Base-by-base conservation (phyloP, 345 rosid genomes). In the Conringia planisiliqua region DNA sequence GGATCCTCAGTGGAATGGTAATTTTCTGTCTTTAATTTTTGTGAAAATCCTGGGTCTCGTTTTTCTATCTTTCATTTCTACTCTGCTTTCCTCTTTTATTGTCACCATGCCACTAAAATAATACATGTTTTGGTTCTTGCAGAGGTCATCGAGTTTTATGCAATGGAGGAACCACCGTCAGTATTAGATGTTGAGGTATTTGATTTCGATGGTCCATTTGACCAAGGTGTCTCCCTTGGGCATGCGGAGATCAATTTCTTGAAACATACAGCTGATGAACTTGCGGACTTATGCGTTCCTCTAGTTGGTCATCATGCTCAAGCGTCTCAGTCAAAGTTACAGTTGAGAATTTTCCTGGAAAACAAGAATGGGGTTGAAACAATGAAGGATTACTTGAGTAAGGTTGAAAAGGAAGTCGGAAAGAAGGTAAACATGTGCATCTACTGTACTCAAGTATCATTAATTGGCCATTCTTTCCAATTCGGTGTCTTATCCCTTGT, bases 101-200 rank as follows among this genome's bases (percentile, higher is more conserved):
- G 36, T 51, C 39, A 73, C 61, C 38, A 4, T 30, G 11, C 47
- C 36, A 73, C 42, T 55, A 43, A 36, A 32, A 30, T 8, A 30
- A 43, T 57, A 10, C 33, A 40, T 66, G 20, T 13, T 67, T 79
- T 46, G 74, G 52, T 68, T 60, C 74, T 70, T 83, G 82, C 90
- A 91, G 97, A 94, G 73, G 80, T 90, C 66, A 85, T 91, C 33
- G 97, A 91, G 85, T 91, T 94, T 79, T 96, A 94, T 80, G 96
- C 97, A 10, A 89, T 88, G 92, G 95, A 94, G 73, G 98, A 90
- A 80, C 93, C 92, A 10, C 98, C 97, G 5, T 94, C 97, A 3
- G 89, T 94, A 65, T 78, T 94, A 67, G 93, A 86, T 79, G 86
- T 88, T 71, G 97, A 94, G 78, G 93, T 91, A 58, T 94, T 88